Base-by-base conservation (phyloP, 2,329 filamentous ascomycete genomes). In the Plenodomus tracheiphilus region DNA sequence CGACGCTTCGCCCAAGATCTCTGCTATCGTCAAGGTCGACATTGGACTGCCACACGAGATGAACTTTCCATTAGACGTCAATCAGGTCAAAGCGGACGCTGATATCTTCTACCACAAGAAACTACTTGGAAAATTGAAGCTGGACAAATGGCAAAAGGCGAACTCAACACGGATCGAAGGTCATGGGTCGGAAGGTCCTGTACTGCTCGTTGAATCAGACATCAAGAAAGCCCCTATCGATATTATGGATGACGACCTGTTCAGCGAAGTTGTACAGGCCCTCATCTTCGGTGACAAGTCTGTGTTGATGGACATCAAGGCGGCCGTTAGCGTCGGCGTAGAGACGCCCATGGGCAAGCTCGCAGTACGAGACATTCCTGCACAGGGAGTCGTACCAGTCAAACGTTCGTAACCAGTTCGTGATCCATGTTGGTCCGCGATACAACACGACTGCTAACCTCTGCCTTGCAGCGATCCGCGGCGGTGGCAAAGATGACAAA, bases 1-100 rank as follows among this genome's bases (percentile, higher is more conserved):
- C 0, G 84, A 86, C 42, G 80, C 87, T 3, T 83, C 87, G 46
- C 91, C 92, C 9, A 85, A 83, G 46, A 85, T 99, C 15, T 96
- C 91, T 22, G 92, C 92, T 2, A 86, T 87, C 17, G 87, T 97
- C 39, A 79, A 89, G 51, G 92, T 92, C 10, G 78, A 92, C 16
- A 87, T 95, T 20, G 84, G 79, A 10, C 72, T 97, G 28, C 94
- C 94, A 0, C 81, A 89, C 37, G 88, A 96, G 68, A 87, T 97
- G 80, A 91, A 96, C 64, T 87, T 97, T 58, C 83, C 86, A 42
- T 75, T 99, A 43, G 85, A 88, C 53, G 89, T 97, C 36, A 85
- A 85, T 32, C 81, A 81, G 49, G 84, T 99, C 40, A 83, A 85
- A 44, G 91, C 93, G 2, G 82, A 83, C 45, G 87, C 91, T 4